These are phyloP conservation scores for Claviceps pazoutovae DNA, from an alignment of 2,329 filamentous ascomycete species.

Conservation along the genomic window DNA sequence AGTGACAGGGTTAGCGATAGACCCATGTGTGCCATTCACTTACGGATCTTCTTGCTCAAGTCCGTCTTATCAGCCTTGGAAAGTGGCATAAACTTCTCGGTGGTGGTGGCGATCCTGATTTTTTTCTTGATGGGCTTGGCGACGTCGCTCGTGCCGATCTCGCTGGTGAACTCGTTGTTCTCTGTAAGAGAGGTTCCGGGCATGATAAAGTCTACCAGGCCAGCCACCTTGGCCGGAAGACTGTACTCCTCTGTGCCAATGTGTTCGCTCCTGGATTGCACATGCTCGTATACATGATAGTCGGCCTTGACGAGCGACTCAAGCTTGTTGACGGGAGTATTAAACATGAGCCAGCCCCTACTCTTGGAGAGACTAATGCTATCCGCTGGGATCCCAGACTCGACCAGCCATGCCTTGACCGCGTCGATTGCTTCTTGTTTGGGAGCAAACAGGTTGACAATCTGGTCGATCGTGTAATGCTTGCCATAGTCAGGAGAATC, in stretches of 20 bases:
- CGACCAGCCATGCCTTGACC: conserved; percentile 39
- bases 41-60: background rate
- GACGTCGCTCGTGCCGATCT: too few species aligned
- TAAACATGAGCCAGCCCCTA: conserved; percentile 39
- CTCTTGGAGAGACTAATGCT: conserved; percentile 36
- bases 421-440: conserved; percentile 29
- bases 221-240: conserved; percentile 21
- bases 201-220: conserved; percentile 28
- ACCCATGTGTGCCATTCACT: background rate
- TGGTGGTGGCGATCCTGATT: background rate
- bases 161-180: background rate
- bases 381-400: conserved; percentile 32
- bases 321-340: conserved; percentile 38
- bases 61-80: background rate
- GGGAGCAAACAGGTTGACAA: conserved; percentile 29
- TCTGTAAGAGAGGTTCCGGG: conserved; percentile 18
- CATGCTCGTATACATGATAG: conserved; percentile 36
- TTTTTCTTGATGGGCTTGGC: background rate
- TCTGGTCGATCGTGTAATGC: conserved; percentile 30
- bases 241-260: conserved; percentile 29
- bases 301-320: conserved; percentile 38
- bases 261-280: conserved; percentile 17
- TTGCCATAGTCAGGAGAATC: conserved; percentile 30
- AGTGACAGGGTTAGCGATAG: too few species aligned
- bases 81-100: background rate